Base-by-base conservation (phyloP, 176 grass and related monocot genomes). In the Musa schizocarpa region DNA sequence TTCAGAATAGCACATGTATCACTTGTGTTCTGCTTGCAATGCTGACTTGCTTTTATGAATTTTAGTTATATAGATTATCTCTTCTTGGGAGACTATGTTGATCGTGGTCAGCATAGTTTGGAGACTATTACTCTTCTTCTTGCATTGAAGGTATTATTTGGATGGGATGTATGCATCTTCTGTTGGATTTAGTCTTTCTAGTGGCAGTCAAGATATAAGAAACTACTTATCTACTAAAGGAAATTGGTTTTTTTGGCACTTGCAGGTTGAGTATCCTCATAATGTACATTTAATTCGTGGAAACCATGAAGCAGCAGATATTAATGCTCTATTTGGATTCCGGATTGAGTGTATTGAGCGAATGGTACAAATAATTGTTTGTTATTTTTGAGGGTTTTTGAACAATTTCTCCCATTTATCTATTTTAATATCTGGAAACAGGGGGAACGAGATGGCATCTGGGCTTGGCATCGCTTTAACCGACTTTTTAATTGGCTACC, bases 51-150 rank as follows among this genome's bases (percentile, higher is more conserved):
- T n/a, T 50, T 10, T 50, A 29, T 74, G 53, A 11, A 14, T 49
- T 68, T 43, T 65, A 97, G 90, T 73, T 97, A 97, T 78, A 97
- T 97, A 51, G 94, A 97, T 84, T 97, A 97, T 79, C 90, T 97
- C 48, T 97, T 97, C 81, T 87, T 97, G 86, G 94, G 94, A 91
- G 94, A 97, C 83, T 97, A 91, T 69, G 94, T 97, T 12, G 94
- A 97, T 75, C 94, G 94, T 85, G 94, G 94, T 80, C 90, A 97
- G 81, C 94, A 97, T 87, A 97, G 94, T 87, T 80, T 97, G 86
- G 94, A 97, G 74, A 98, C 88, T 74, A 98, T 98, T 59, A 87
- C 90, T 78, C 94, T 98, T 89, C 94, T 97, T 68, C 88, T 97
- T 81, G 94, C 94, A 48, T 77, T 97, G 54, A 97, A 97, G 94